These are phyloP conservation scores for Protomyces inundatus DNA, from an alignment of 1,139 yeast species.

Conservation along the genomic window DNA sequence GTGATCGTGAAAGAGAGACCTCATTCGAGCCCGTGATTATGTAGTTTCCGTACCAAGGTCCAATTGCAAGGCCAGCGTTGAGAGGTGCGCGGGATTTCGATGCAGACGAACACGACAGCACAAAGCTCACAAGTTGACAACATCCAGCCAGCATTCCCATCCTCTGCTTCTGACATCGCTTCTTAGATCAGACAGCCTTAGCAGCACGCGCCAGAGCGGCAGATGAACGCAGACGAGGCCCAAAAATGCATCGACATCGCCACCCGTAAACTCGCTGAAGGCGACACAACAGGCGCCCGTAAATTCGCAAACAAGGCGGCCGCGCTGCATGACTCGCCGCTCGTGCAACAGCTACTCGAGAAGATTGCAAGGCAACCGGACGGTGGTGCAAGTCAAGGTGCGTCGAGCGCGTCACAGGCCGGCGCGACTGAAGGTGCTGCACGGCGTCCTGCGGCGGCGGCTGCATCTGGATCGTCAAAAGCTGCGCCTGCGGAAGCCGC, in stretches of 20 bases:
- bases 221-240: conserved; percentile 22
- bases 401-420: conserved; percentile 1
- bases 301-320: conserved; percentile 28
- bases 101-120: too few relatives aligned
- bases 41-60: too few relatives aligned
- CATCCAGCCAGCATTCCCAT: background rate
- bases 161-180: too few relatives aligned
- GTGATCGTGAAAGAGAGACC: too few relatives aligned
- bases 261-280: conserved; percentile 16
- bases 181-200: too few relatives aligned
- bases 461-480: too few relatives aligned
- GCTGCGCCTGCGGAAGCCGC: conserved; percentile 2
- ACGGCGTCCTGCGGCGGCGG: conserved; percentile 12
- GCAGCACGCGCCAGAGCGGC: too few relatives aligned
- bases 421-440: background rate
- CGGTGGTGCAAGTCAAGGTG: background rate
- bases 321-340: conserved; percentile 23
- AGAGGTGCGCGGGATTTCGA: too few relatives aligned
- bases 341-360: conserved; percentile 24
- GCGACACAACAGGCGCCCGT: conserved; percentile 27
- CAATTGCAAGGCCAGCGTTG: too few relatives aligned
- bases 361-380: conserved; percentile 11
- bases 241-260: conserved; percentile 27
- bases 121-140: background rate
- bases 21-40: too few relatives aligned